phyloP scores from a whole-genome alignment of 257 asterid genomes.

The Forsythia viridissima region DNA sequence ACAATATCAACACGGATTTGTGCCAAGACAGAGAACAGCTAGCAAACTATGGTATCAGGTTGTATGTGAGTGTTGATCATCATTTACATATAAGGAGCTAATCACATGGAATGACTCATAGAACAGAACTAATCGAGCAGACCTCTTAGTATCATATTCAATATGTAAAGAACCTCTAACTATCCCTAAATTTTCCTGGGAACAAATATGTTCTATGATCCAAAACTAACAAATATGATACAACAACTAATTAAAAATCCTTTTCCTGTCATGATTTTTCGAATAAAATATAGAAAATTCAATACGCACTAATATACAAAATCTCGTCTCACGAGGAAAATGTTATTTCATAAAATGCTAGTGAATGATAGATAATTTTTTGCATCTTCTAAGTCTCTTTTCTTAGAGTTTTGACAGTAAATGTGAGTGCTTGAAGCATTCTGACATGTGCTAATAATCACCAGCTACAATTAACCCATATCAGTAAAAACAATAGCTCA shows the following conservation, averaged over 20 bases:
- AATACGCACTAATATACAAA: background rate
- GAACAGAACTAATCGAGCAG: background rate
- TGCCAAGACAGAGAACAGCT: background rate
- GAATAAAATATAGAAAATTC: no score
- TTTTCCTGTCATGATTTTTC: background rate
- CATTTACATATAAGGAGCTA: background rate
- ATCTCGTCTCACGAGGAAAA: background rate
- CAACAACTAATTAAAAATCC: background rate
- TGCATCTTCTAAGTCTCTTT: background rate
- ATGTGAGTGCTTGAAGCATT: background rate
- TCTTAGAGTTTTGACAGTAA: background rate
- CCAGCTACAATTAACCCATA: constrained; percentile 18
- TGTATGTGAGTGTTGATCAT: background rate
- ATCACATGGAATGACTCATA: background rate
- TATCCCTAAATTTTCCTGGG: background rate
- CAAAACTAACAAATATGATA: background rate
- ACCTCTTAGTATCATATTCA: background rate
- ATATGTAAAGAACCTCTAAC: background rate
- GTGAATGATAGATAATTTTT: background rate
- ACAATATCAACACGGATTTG: background rate
- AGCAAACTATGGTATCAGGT: background rate
- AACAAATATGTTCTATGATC: background rate
- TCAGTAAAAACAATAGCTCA: constrained; percentile 19
- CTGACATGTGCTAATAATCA: background rate
- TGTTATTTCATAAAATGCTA: background rate